Evolutionary conservation across 768 basidiomycete species (phyloP).

Genomic region (Xerocomus brunneocitrinus): DNA sequence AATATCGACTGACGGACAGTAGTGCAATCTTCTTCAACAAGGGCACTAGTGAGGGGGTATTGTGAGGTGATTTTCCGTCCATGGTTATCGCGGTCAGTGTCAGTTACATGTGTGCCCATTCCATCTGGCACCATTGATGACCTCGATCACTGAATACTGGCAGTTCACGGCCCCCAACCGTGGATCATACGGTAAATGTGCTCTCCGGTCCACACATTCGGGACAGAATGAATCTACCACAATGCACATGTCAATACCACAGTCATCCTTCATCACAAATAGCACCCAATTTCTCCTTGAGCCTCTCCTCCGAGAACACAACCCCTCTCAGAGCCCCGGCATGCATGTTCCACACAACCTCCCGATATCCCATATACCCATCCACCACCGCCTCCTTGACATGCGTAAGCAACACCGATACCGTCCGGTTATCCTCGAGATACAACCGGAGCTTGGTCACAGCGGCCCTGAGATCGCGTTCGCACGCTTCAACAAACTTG

Average conservation of each 20-base stretch:
- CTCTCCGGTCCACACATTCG: too few species aligned
- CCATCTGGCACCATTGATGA: too few species aligned
- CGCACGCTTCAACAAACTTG: constrained; percentile 51
- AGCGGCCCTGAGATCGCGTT: constrained; percentile 50
- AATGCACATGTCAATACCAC: background rate
- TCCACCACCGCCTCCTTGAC: constrained; percentile 70
- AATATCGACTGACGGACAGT: constrained; percentile 67
- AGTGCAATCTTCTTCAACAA: constrained; percentile 67
- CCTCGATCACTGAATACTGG: too few species aligned
- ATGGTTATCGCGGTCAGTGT: background rate
- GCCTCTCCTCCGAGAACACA: constrained; percentile 32
- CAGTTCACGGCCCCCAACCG: too few species aligned
- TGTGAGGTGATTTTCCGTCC: constrained; percentile 32
- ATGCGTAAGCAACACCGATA: constrained; percentile 72
- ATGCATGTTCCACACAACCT: constrained; percentile 51
- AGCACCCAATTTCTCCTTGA: constrained; percentile 38
- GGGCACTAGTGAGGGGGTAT: constrained; percentile 62
- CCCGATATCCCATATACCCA: constrained; percentile 69
- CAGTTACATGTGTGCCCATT: too few species aligned
- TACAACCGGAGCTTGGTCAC: constrained; percentile 66
- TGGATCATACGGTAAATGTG: background rate
- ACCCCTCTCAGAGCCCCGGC: constrained; percentile 32
- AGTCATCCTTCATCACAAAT: constrained; percentile 29
- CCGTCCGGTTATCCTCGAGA: constrained; percentile 76
- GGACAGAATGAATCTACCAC: too few species aligned